Evolutionary conservation across 2,329 filamentous ascomycete species (phyloP).

Genomic region (Apiospora malaysiana): DNA sequence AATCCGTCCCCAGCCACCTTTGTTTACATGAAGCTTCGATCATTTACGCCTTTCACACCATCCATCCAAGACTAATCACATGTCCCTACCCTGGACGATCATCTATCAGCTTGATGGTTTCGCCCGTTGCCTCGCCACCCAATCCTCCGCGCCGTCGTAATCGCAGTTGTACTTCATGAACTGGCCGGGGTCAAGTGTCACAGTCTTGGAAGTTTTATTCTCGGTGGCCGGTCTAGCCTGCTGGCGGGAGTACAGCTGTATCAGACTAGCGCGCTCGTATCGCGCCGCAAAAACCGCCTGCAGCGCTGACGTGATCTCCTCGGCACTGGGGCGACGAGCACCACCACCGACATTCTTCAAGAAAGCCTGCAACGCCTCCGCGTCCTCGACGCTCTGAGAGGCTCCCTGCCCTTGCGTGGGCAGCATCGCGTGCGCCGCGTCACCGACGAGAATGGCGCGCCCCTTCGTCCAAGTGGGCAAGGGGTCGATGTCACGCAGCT

Average conservation of each 20-base stretch:
- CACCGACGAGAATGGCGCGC: constrained; percentile 27
- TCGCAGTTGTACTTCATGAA: constrained; percentile 49
- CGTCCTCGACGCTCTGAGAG: constrained; percentile 48
- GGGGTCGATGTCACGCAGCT: constrained; percentile 50
- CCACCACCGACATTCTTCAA: constrained; percentile 29
- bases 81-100: background rate
- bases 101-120: background rate
- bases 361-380: constrained; percentile 42
- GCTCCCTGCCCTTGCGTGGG: constrained; percentile 49
- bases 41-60: background rate
- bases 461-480: constrained; percentile 43
- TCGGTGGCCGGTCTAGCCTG: constrained; percentile 45
- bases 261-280: constrained; percentile 45
- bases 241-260: constrained; percentile 49
- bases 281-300: constrained; percentile 34
- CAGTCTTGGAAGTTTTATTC: constrained; percentile 34
- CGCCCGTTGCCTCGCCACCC: constrained; percentile 26
- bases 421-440: constrained; percentile 33
- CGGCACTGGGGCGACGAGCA: constrained; percentile 19
- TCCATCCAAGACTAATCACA: background rate
- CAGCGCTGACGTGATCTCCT: constrained; percentile 32
- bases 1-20: background rate
- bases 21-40: background rate
- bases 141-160: constrained; percentile 44
- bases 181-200: constrained; percentile 44